Evolutionary conservation across 2,329 filamentous ascomycete species (phyloP), one percentile per base, ranked within the genome.

Genomic region (Trichoderma sp.): DNA sequence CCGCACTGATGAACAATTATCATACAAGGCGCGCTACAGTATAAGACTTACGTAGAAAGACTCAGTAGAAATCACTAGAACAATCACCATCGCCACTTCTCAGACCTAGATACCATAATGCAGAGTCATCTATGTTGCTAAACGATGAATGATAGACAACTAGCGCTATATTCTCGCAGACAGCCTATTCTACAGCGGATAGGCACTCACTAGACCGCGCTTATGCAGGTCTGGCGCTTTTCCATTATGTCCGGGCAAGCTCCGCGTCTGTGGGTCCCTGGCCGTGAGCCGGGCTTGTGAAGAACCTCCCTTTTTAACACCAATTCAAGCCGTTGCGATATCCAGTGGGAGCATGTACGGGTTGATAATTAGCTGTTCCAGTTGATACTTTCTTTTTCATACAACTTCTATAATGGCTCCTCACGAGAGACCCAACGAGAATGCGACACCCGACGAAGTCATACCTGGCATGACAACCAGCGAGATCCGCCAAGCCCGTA

Each of bases 401-500:
- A 39, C 3, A 4, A 2, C 13, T 26, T 24, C 1, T 39, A 26
- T 37, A 37, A 66, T 58, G 61, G 0, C 16, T n/a, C n/a, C n/a
- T n/a, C n/a, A n/a, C n/a, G n/a, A n/a, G n/a, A n/a, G n/a, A n/a
- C n/a, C n/a, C n/a, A n/a, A n/a, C n/a, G n/a, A n/a, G n/a, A n/a
- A n/a, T 34, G 26, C 63, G n/a, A 49, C 4, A 16, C 6, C 18
- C 37, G 39, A 18, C 5, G 34, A 32, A 13, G 0, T 21, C 34
- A 39, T 30, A n/a, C 18, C 51, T 18, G 51, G 28, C 3, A n/a
- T 32, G 37, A 55, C 61, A n/a, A 26, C 61, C 26, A 65, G 26
- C 37, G 52, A 66, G 63, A 26, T 66, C 14, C 63, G 63, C 26
- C 21, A 56, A 30, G 63, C 37, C 1, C 63, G 63, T 49, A 66